Percentiles rank a stretch among this genome's conserved stretches.
These are phyloP conservation scores for Tieghemiomyces parasiticus DNA, from an alignment of 192 early-diverging fungal genomes.

Conservation along the genomic window DNA sequence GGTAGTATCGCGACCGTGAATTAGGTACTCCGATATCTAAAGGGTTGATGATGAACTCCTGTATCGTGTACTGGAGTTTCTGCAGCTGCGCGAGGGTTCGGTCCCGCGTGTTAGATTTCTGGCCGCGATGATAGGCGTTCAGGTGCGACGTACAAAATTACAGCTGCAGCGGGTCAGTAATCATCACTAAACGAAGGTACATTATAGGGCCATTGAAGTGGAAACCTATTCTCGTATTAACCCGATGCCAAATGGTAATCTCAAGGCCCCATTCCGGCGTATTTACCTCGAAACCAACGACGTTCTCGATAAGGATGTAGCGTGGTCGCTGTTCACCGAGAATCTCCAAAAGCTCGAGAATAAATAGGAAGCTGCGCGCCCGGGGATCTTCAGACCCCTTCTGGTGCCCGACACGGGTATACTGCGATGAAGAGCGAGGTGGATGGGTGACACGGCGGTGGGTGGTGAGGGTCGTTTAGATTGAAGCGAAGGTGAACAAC, in stretches of 20 bases:
- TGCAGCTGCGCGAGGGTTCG: constrained; percentile 35
- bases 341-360: constrained; percentile 44
- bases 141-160: too few species aligned
- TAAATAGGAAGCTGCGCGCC: constrained; percentile 56
- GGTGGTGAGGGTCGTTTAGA: too few species aligned
- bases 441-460: too few species aligned
- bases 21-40: constrained; percentile 63
- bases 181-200: too few species aligned
- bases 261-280: too few species aligned
- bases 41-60: constrained; percentile 63
- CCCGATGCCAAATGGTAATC: too few species aligned
- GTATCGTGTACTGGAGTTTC: constrained; percentile 39
- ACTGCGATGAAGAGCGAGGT: constrained; percentile 12
- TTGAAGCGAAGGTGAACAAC: too few species aligned
- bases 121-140: too few species aligned
- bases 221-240: too few species aligned
- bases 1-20: constrained; percentile 62
- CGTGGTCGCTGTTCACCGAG: constrained; percentile 33
- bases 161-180: too few species aligned
- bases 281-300: constrained; percentile 58
- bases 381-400: constrained; percentile 54
- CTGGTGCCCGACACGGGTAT: constrained; percentile 55
- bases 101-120: constrained; percentile 45
- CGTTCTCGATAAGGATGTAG: constrained; percentile 65
- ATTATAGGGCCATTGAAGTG: too few species aligned